phyloP scores from a whole-genome alignment of 495 filamentous ascomycete species.

The Annulohypoxylon nitens region DNA sequence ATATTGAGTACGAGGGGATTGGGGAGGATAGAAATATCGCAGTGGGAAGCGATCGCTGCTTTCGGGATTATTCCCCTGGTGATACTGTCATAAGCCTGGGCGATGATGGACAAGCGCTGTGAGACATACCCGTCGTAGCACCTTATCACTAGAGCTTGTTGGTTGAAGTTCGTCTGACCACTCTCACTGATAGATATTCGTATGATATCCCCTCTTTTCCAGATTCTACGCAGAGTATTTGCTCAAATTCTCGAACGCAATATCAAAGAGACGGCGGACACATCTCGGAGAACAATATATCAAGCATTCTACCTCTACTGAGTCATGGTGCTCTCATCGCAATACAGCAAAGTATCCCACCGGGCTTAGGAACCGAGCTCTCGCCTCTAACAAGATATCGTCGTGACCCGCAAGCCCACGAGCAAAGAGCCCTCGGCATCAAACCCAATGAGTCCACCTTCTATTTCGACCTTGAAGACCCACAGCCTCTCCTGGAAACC shows the following conservation, averaged over 20 bases:
- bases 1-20: conserved; percentile 34
- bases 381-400: conserved; percentile 33
- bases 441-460: neutral
- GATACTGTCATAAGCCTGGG: conserved; percentile 32
- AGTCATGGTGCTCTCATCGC: conserved; percentile 11
- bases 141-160: neutral
- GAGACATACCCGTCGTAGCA: conserved; percentile 15
- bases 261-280: neutral
- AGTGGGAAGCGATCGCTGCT: conserved; percentile 37
- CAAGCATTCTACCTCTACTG: neutral
- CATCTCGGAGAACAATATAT: neutral
- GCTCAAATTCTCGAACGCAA: neutral
- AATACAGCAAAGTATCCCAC: neutral
- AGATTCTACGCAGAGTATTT: neutral
- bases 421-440: conserved; percentile 30
- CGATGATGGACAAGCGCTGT: conserved; percentile 33
- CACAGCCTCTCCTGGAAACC: neutral
- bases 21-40: conserved; percentile 23
- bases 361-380: neutral
- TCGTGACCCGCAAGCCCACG: conserved; percentile 22
- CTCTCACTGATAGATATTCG: conserved; percentile 17
- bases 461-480: neutral
- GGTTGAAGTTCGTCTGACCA: neutral
- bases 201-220: conserved; percentile 26
- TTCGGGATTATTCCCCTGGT: conserved; percentile 37